A percentile compares a stretch with the other conserved stretches of the same genome.
These are phyloP conservation scores for Volvariella surrecta DNA, from an alignment of 1,284 basidiomycete genomes.

Conservation along the genomic window DNA sequence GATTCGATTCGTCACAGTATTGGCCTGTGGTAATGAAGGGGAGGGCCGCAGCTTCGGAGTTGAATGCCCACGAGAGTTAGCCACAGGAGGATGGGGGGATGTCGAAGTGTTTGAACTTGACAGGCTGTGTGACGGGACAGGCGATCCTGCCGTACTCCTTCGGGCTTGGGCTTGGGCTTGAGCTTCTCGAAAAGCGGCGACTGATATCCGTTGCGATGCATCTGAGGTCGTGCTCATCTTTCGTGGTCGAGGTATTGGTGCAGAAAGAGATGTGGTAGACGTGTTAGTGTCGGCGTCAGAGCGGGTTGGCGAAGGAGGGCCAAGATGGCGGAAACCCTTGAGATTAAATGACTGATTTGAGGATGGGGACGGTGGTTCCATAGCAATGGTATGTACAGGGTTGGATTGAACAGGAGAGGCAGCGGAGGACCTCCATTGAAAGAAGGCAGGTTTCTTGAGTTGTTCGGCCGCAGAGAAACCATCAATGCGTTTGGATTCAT, in stretches of 20 bases:
- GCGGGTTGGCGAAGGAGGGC: conserved; percentile 24
- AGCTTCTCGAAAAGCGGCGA: conserved; percentile 71
- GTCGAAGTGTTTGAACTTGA: conserved; percentile 27
- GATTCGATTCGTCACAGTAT: conserved; percentile 8
- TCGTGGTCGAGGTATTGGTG: conserved; percentile 34
- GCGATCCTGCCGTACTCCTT: conserved; percentile 50
- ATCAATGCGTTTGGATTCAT: conserved; percentile 9
- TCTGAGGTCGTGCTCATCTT: conserved; percentile 53
- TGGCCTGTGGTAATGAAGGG: conserved; percentile 14
- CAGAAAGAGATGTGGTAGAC: conserved; percentile 19
- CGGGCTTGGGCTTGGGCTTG: conserved; percentile 67
- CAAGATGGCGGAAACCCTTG: conserved; percentile 61
- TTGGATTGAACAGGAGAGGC: conserved; percentile 10
- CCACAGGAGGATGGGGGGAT: conserved; percentile 12
- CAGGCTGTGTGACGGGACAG: conserved; percentile 42
- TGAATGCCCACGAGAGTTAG: conserved; percentile 11
- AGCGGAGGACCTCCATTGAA: conserved; percentile 27
- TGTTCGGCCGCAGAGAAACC: conserved; percentile 14
- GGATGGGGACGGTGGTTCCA: conserved; percentile 10
- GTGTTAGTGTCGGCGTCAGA: conserved; percentile 13
- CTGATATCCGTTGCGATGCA: conserved; percentile 61
- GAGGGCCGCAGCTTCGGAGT: conserved; percentile 14
- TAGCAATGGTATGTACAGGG: conserved; percentile 25
- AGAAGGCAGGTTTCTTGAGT: conserved; percentile 25
- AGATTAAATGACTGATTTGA: conserved; percentile 42